Evolutionary conservation across 306 rosid species (phyloP).

Genomic region (Cicer bijugum): DNA sequence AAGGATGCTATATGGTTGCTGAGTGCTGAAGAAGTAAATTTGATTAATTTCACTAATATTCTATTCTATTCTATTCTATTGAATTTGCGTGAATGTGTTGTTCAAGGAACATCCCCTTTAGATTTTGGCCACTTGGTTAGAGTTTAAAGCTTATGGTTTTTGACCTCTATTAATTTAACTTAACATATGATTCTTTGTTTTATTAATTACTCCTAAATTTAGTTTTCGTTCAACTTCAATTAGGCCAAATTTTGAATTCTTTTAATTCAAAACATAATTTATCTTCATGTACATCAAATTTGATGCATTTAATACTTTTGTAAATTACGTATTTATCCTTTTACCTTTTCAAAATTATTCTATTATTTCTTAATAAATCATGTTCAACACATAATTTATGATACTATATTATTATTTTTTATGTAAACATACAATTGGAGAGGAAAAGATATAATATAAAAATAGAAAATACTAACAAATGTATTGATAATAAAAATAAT

Average conservation of each 20-base stretch:
- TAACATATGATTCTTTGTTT: neutral
- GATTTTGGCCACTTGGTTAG: conserved; percentile 35
- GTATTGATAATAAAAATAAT: too few species aligned
- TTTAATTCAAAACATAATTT: too few species aligned
- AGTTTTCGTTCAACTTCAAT: neutral
- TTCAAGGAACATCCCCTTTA: conserved; percentile 37
- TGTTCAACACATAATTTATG: neutral
- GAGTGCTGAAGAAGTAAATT: conserved; percentile 1
- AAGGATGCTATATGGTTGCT: conserved; percentile 41
- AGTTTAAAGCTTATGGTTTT: conserved; percentile 36
- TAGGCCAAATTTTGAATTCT: neutral
- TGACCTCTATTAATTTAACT: conserved; percentile 3
- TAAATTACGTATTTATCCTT: too few species aligned
- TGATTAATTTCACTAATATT: neutral
- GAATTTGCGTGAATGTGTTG: conserved; percentile 42
- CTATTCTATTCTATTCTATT: neutral
- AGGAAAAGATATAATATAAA: too few species aligned
- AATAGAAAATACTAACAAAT: too few species aligned
- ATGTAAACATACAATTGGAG: too few species aligned
- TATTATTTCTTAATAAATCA: too few species aligned
- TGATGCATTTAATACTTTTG: neutral
- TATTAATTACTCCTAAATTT: neutral
- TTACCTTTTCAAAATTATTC: too few species aligned
- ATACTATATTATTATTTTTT: too few species aligned
- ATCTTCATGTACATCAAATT: too few species aligned